Evolutionary conservation across 2,329 filamentous ascomycete species (phyloP).

Genomic region (Microdochium nivale): DNA sequence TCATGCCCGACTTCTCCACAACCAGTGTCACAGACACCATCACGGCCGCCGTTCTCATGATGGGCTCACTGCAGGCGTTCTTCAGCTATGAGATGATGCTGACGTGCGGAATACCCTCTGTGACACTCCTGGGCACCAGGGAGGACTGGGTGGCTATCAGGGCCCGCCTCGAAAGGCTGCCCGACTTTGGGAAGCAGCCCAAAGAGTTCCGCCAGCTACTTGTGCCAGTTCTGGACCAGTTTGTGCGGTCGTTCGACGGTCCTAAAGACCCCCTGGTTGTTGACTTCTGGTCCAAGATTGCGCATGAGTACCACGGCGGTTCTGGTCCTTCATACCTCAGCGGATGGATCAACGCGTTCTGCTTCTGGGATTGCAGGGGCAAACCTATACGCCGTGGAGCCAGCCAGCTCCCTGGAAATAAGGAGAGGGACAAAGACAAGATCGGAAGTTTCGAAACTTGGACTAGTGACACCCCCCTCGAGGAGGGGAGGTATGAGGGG

Average conservation of each 20-base stretch:
- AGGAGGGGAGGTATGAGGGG: too few relatives aligned
- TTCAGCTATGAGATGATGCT: slow-evolving; percentile 25
- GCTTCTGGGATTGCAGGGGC: slow-evolving; percentile 20
- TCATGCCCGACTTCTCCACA: slow-evolving; percentile 43
- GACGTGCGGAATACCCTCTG: slow-evolving; percentile 39
- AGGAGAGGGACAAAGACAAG: too few relatives aligned
- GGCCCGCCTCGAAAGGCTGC: slow-evolving; percentile 25
- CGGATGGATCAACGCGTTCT: slow-evolving; percentile 24
- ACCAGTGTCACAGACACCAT: slow-evolving; percentile 33
- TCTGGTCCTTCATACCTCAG: slow-evolving; percentile 19
- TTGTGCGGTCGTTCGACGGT: slow-evolving; percentile 27
- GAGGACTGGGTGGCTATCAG: slow-evolving; percentile 32
- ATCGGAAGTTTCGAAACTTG: too few relatives aligned
- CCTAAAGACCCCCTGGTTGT: slow-evolving; percentile 13
- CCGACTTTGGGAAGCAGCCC: slow-evolving; percentile 25
- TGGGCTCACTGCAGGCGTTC: slow-evolving; percentile 41
- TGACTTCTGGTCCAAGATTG: slow-evolving; percentile 27
- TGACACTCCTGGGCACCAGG: slow-evolving; percentile 39
- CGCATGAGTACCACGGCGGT: slow-evolving; percentile 16
- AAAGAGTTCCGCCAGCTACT: slow-evolving; percentile 23
- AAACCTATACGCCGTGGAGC: slow-evolving; percentile 15
- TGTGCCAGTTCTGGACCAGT: slow-evolving; percentile 24
- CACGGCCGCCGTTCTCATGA: slow-evolving; percentile 37
- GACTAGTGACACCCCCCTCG: too few relatives aligned
- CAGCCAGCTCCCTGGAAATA: too few relatives aligned